phyloP scores from a whole-genome alignment of 805 yeast genomes.

The Sugiyamaella boreocaroliniensis region DNA sequence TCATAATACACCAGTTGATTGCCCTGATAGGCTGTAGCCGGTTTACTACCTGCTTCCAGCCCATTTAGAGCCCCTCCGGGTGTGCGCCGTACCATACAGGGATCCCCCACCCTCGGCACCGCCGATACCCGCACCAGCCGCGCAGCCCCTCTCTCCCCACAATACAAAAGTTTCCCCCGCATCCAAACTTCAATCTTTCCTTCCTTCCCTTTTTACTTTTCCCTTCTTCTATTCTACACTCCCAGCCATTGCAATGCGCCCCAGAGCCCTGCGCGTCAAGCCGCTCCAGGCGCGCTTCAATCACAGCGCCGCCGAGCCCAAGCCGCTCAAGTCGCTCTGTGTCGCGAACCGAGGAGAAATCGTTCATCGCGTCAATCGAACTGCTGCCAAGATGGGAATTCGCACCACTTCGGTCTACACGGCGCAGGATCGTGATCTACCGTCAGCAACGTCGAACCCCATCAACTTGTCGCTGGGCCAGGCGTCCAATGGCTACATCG shows the following conservation, averaged over 20 bases:
- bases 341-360: slow-evolving; percentile 55
- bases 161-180: neutral
- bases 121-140: too few species aligned
- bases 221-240: neutral
- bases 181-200: neutral
- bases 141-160: neutral
- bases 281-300: neutral
- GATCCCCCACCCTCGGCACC: too few species aligned
- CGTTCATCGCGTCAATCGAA: slow-evolving; percentile 29
- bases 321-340: slow-evolving; percentile 29
- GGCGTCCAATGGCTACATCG: slow-evolving; percentile 26
- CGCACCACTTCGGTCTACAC: slow-evolving; percentile 29
- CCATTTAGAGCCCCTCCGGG: neutral
- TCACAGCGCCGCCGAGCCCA: neutral
- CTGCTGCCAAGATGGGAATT: slow-evolving; percentile 28
- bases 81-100: too few species aligned
- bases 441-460: slow-evolving; percentile 21
- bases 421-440: slow-evolving; percentile 25
- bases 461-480: slow-evolving; percentile 23
- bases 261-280: neutral
- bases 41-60: neutral
- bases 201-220: neutral
- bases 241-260: neutral
- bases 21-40: neutral
- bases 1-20: neutral